Base-by-base conservation (phyloP, 495 filamentous ascomycete genomes). In the Lasiosphaeria hispida region DNA sequence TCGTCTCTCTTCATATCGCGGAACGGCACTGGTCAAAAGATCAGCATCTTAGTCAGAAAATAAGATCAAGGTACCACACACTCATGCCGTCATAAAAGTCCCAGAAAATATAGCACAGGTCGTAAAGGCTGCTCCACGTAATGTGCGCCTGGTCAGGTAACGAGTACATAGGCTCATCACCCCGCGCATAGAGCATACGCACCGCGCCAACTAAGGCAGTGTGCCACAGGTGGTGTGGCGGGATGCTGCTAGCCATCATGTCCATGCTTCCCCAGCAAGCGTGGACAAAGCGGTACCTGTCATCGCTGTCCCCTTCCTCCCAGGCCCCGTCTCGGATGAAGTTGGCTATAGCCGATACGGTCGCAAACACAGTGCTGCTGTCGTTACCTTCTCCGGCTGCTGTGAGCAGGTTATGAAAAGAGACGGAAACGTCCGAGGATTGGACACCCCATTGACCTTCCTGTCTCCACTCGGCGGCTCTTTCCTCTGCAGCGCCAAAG, bases 321-420 rank as follows among this genome's bases (percentile, higher is more conserved):
- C 17, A 13, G 13, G 43, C 4, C 43, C 18, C 43, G 43, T 47
- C 43, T 47, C 43, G 13, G 43, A 47, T 47, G 43, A 47, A 47
- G 43, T 17, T 47, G 43, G 43, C 43, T 13, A 47, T 47, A 17
- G 43, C 43, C 43, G 3, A 4, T 17, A 17, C 43, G n/a, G 43
- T 17, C 13, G 18, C 43, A 47, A 13, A 3, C 13, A 30, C 23
- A 30, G 23, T 30, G 2, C 5, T 5, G 23, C 43, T 47, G 43
- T 17, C 43, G 43, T 13, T 17, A 47, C n/a, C 43, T 14, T 47
- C 43, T 47, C 43, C 43, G 43, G 4, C 43, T 17, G 43, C 43
- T 13, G 43, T 47, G 18, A 47, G 43, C 43, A 47, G 43, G 43
- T 47, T 44, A 44, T 8, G 41, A 44, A 44, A 7, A 44, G 41